These are phyloP conservation scores for Perkinsus marinus DNA, from an alignment of 169 alveolate species.

Conservation along the genomic window DNA sequence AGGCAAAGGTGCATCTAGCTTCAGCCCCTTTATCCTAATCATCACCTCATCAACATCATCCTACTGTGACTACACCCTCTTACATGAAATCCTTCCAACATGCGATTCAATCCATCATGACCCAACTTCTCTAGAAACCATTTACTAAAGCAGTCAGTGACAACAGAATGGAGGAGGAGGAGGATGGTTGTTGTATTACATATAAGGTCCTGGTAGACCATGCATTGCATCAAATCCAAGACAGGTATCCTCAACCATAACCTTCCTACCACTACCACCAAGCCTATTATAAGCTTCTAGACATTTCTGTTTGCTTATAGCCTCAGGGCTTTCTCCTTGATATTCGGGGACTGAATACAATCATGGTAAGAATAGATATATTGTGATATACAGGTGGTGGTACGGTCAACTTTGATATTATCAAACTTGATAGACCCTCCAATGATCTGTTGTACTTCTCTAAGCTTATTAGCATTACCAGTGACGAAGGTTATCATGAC, in stretches of 20 bases:
- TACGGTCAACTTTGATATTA: slow-evolving; percentile 18
- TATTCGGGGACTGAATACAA: slow-evolving; percentile 36
- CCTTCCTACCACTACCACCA: slow-evolving; percentile 33
- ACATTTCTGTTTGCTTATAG: slow-evolving; percentile 50
- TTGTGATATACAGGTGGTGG: background rate
- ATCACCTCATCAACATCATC: no score
- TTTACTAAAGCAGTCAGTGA: slow-evolving; percentile 43
- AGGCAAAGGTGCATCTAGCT: slow-evolving; percentile 8
- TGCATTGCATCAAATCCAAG: slow-evolving; percentile 72
- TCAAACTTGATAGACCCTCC: background rate
- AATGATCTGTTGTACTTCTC: slow-evolving; percentile 16
- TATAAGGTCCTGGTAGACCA: slow-evolving; percentile 87
- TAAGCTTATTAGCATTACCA: slow-evolving; percentile 15
- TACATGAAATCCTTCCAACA: slow-evolving; percentile 42
- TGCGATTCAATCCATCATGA: slow-evolving; percentile 64
- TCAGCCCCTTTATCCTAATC: slow-evolving; percentile 17
- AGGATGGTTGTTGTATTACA: slow-evolving; percentile 39
- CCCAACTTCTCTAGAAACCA: slow-evolving; percentile 67
- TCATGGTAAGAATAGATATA: background rate
- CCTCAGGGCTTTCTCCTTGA: slow-evolving; percentile 46
- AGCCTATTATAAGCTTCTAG: slow-evolving; percentile 36
- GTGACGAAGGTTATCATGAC: slow-evolving; percentile 16
- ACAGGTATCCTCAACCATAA: slow-evolving; percentile 76
- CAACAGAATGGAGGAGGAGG: no score
- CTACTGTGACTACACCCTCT: no score